Percentiles rank a stretch among this genome's conserved stretches.
Conservation (phyloP, 192 early-diverging fungal genomes). For the Phlyctochytrium planicorne region DNA sequence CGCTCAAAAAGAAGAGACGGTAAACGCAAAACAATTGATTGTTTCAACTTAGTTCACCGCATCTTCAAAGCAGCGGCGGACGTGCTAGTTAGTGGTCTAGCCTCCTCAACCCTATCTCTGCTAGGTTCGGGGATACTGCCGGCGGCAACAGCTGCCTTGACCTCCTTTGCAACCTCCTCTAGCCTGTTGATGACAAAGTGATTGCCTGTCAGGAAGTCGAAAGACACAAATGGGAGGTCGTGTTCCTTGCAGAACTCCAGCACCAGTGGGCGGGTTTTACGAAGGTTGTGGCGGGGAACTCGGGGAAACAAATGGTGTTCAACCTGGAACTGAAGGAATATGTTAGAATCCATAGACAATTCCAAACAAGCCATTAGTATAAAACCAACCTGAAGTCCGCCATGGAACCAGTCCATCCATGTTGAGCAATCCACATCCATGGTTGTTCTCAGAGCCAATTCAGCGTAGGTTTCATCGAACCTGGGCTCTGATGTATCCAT, state of each 20-base stretch:
- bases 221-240: constrained; percentile 74
- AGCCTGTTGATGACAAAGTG: constrained; percentile 69
- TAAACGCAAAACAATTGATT: no score
- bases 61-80: no score
- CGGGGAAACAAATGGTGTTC: constrained; percentile 95
- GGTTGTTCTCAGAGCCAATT: constrained; percentile 84
- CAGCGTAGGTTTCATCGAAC: constrained; percentile 76
- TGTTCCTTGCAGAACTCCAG: constrained; percentile 70
- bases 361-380: no score
- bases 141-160: constrained; percentile 27
- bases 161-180: constrained; percentile 76
- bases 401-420: constrained; percentile 98
- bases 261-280: constrained; percentile 68
- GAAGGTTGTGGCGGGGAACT: constrained; percentile 86
- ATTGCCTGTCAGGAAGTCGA: constrained; percentile 83
- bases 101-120: no score
- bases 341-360: no score
- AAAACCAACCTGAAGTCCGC: constrained; percentile 74
- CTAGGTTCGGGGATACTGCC: no score
- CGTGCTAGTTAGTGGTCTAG: no score
- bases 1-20: no score
- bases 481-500: constrained; percentile 67
- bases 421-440: constrained; percentile 95
- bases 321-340: constrained; percentile 71
- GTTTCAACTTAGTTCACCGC: no score